Evolutionary conservation across 768 basidiomycete species (phyloP).

Genomic region (Trametes meyenii): DNA sequence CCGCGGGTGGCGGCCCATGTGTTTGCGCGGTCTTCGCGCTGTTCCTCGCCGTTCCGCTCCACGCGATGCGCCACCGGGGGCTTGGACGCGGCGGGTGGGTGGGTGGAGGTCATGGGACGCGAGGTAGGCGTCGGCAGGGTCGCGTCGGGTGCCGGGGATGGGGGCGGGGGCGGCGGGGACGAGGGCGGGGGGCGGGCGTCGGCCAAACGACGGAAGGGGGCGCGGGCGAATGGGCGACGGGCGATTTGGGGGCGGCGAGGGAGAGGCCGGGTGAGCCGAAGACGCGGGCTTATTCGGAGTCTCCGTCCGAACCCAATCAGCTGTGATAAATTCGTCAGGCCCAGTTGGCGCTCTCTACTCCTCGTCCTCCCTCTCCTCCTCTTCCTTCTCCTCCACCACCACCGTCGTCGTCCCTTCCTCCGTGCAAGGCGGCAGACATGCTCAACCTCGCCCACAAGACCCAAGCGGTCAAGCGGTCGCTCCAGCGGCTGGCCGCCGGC

Average conservation of each 20-base stretch:
- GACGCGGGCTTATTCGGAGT: slow-evolving; percentile 26
- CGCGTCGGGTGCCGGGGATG: background rate
- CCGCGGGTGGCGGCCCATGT: background rate
- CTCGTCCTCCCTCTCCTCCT: slow-evolving; percentile 26
- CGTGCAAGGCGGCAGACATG: slow-evolving; percentile 32
- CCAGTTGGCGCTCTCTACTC: slow-evolving; percentile 24
- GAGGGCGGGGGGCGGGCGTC: slow-evolving; percentile 5
- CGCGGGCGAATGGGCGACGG: slow-evolving; percentile 6
- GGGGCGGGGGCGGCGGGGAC: background rate
- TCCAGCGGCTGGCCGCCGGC: slow-evolving; percentile 44
- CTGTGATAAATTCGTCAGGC: slow-evolving; percentile 32
- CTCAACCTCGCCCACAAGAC: slow-evolving; percentile 34
- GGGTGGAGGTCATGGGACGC: background rate
- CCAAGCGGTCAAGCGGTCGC: slow-evolving; percentile 30
- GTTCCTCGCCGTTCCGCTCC: slow-evolving; percentile 1
- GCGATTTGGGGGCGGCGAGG: background rate
- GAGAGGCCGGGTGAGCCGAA: slow-evolving; percentile 8
- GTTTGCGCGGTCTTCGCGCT: slow-evolving; percentile 1
- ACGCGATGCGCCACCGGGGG: no score
- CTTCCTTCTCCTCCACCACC: slow-evolving; percentile 21
- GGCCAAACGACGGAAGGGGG: slow-evolving; percentile 1
- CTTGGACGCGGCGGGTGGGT: background rate
- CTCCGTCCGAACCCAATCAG: slow-evolving; percentile 32
- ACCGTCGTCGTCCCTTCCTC: slow-evolving; percentile 24
- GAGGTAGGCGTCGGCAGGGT: background rate